Percentiles rank a stretch among this genome's conserved stretches.
Evolutionary conservation across 2,329 filamentous ascomycete genomes (phyloP).

Genomic region (Blumeria hordei): DNA sequence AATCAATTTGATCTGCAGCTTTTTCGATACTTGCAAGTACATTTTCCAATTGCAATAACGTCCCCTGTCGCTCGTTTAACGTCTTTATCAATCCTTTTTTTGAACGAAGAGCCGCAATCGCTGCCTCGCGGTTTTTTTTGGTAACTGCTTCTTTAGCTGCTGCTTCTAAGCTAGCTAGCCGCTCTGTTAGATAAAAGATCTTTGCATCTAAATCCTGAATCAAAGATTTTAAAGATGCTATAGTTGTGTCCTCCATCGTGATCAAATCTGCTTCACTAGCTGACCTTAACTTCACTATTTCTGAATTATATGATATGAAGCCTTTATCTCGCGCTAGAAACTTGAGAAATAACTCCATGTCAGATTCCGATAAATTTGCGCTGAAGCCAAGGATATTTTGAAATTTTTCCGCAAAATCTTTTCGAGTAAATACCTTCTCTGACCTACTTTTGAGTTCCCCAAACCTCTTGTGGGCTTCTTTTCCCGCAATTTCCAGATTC

Average conservation of each 20-base stretch:
- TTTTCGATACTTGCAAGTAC: conserved; percentile 66
- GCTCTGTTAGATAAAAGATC: conserved; percentile 37
- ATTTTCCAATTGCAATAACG: conserved; percentile 60
- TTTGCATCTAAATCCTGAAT: conserved; percentile 52
- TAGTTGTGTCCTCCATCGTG: conserved; percentile 54
- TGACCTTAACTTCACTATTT: conserved; percentile 50
- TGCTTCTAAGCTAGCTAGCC: conserved; percentile 38
- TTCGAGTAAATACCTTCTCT: conserved; percentile 42
- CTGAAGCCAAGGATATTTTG: conserved; percentile 25
- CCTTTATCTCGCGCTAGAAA: conserved; percentile 46
- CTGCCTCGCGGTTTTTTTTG: conserved; percentile 48
- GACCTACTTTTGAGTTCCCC: conserved; percentile 23
- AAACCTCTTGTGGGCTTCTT: conserved; percentile 24
- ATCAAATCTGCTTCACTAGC: conserved; percentile 28
- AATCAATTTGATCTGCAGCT: conserved; percentile 60
- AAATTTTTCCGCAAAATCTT: conserved; percentile 37
- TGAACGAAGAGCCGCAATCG: conserved; percentile 53
- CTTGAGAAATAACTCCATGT: conserved; percentile 44
- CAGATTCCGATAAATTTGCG: conserved; percentile 30
- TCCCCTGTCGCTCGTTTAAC: conserved; percentile 45
- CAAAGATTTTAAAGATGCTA: conserved; percentile 63
- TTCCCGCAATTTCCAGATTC: conserved; percentile 34
- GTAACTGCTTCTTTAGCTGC: conserved; percentile 47
- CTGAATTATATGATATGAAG: conserved; percentile 31
- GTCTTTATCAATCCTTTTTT: conserved; percentile 63